A percentile compares a stretch with the other conserved stretches of the same genome.
Conservation (phyloP, 1,284 basidiomycete genomes). For the Coriolopsis trogii region DNA sequence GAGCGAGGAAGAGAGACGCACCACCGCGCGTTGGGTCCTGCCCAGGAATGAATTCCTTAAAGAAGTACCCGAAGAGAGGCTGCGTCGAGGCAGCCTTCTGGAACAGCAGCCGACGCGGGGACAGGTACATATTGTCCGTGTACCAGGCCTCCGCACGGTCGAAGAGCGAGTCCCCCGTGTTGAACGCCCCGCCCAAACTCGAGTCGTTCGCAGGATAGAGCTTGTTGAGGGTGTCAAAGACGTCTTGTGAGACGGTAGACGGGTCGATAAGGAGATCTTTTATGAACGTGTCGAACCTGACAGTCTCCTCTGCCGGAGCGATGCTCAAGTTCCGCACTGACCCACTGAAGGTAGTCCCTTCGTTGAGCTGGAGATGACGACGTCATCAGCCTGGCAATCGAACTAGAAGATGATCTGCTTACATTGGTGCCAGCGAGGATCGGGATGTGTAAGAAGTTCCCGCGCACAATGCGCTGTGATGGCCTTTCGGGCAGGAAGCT, state of each 20-base stretch:
- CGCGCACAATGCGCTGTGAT: conserved; percentile 48
- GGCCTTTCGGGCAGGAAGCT: conserved; percentile 53
- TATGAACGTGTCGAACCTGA: conserved; percentile 49
- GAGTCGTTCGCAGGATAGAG: conserved; percentile 54
- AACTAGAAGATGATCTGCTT: conserved; percentile 19
- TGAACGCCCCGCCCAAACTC: conserved; percentile 49
- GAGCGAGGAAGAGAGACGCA: conserved; percentile 22
- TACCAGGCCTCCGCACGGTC: conserved; percentile 60
- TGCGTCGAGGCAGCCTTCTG: conserved; percentile 49
- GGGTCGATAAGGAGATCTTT: conserved; percentile 51
- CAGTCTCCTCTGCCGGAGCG: conserved; percentile 39
- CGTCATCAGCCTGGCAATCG: neutral
- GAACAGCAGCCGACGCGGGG: conserved; percentile 51
- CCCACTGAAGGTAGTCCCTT: conserved; percentile 49
- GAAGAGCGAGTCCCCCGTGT: conserved; percentile 60
- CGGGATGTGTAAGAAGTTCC: conserved; percentile 57
- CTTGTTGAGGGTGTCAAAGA: conserved; percentile 40
- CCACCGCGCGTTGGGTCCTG: conserved; percentile 44
- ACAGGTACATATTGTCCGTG: conserved; percentile 57
- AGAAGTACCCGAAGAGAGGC: conserved; percentile 56
- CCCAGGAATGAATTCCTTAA: conserved; percentile 56
- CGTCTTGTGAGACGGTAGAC: conserved; percentile 44
- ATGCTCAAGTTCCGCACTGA: conserved; percentile 41
- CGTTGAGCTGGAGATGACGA: conserved; percentile 46
- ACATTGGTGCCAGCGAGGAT: conserved; percentile 60